Evolutionary conservation across 1,284 basidiomycete genomes (phyloP), one percentile per base, ranked within the genome.

Genomic region (Puccinia triticina): DNA sequence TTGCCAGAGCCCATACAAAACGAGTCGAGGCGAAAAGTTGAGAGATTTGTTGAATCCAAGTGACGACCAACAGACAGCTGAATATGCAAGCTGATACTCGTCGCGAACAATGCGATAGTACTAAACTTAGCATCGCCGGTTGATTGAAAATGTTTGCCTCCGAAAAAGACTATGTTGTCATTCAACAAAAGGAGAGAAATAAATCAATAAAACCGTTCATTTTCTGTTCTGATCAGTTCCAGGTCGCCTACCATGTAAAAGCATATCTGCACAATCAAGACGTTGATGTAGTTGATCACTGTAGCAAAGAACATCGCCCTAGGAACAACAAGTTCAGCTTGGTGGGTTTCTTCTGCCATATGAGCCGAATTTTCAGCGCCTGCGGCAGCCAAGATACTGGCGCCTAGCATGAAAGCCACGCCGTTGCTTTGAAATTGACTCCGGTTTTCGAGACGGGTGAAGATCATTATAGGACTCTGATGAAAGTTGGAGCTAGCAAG

Each of bases 1-100:
- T 73, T 64, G 80, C 80, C 61, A 82, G 50, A 8, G 80, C 80
- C 80, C 80, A 82, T 21, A 71, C 32, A 32, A 82, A 82, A 34
- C 80, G 57, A 59, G 40, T 75, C 3, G 80, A 59, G 34, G 61
- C 72, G n/a, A 82, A 34, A 55, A 82, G 29, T 69, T 82, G 80
- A 43, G 80, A 48, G 14, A 53, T 34, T 67, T 69, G 50, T 69
- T 74, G 50, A 23, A 48, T 48, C 46, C 46, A 57, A 53, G 61
- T 53, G 46, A 64, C 21, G 11, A 80, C n/a, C 23, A 80, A 57
- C 34, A 80, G 50, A 53, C 48, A 80, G 78, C 32, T 59, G 46
- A 80, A 80, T 34, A 80, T 73, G n/a, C 66, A 80, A 23, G 57
- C 46, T 26, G 78, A 67, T 32, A 26, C 78, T 21, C 66, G 46